Evolutionary conservation across 805 yeast genomes (phyloP).

Genomic region (Saturnispora ahearnii): DNA sequence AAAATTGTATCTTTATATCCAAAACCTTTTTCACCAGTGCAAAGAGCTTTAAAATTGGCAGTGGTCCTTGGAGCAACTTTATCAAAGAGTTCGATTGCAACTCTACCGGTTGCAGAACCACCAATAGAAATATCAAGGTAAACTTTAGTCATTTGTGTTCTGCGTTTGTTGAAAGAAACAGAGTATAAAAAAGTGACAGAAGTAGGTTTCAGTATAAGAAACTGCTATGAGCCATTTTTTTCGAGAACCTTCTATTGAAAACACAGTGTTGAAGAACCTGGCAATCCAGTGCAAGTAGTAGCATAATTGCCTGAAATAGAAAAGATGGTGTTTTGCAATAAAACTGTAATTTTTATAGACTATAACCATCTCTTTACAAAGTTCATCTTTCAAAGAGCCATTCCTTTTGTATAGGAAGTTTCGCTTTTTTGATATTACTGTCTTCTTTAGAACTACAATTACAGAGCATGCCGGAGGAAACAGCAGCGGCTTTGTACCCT

Average conservation of each 20-base stretch:
- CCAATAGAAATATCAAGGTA: constrained; percentile 76
- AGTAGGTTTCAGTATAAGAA: background rate
- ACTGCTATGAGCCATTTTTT: background rate
- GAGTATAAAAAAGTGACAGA: background rate
- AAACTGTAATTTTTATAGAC: background rate
- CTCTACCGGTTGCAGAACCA: constrained; percentile 60
- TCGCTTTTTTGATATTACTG: background rate
- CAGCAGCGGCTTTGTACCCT: constrained; percentile 71
- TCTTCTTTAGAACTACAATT: background rate
- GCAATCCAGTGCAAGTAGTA: background rate
- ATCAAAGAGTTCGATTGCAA: constrained; percentile 59
- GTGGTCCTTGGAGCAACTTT: constrained; percentile 74
- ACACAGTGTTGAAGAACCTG: background rate
- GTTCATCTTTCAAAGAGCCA: no score
- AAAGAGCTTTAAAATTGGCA: constrained; percentile 79
- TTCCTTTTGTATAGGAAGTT: background rate
- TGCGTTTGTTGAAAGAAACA: background rate
- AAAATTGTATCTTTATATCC: constrained; percentile 82
- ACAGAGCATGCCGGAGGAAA: constrained; percentile 10
- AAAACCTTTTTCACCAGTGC: constrained; percentile 80
- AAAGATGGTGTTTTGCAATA: background rate
- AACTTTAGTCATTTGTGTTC: constrained; percentile 37
- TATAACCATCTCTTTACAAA: no score
- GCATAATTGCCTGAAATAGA: background rate
- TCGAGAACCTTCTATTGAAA: background rate